Evolutionary conservation across 2,329 filamentous ascomycete genomes (phyloP).

Genomic region (Metarhizium robertsii): DNA sequence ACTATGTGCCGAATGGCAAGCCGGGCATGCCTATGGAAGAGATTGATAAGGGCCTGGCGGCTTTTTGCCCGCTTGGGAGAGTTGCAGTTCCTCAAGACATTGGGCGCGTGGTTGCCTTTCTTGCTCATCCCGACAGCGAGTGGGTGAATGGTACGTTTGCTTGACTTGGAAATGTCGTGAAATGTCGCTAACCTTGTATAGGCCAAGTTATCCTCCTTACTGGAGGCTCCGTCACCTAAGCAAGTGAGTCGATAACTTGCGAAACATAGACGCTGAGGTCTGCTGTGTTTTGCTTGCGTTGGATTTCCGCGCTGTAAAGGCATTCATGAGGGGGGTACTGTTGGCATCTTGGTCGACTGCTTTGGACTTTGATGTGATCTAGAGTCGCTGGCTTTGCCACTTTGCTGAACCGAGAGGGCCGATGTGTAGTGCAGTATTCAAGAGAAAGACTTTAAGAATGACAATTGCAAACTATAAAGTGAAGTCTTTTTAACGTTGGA

Average conservation of each 20-base stretch:
- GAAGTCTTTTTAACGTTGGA: too few species aligned
- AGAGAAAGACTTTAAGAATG: too few species aligned
- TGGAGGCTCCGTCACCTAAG: not conserved
- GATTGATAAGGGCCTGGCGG: conserved; percentile 3
- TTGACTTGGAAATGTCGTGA: not conserved
- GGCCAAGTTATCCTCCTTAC: not conserved
- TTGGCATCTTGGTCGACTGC: too few species aligned
- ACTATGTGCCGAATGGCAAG: conserved; percentile 51
- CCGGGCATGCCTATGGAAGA: conserved; percentile 41
- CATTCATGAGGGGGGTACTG: too few species aligned
- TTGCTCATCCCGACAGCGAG: conserved; percentile 34
- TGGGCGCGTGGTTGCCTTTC: conserved; percentile 29
- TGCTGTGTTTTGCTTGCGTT: too few species aligned
- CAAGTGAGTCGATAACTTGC: not conserved
- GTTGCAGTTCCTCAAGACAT: conserved; percentile 56
- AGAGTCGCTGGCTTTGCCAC: too few species aligned
- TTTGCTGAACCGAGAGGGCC: too few species aligned
- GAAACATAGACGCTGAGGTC: too few species aligned
- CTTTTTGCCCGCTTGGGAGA: conserved; percentile 36
- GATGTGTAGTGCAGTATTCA: too few species aligned
- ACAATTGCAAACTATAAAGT: too few species aligned
- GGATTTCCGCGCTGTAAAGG: not conserved
- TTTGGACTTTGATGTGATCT: too few species aligned
- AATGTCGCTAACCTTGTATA: not conserved
- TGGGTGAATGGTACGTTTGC: conserved; percentile 31